Evolutionary conservation across 805 yeast species (phyloP).

Genomic region (Tetrapisispora phaffii): DNA sequence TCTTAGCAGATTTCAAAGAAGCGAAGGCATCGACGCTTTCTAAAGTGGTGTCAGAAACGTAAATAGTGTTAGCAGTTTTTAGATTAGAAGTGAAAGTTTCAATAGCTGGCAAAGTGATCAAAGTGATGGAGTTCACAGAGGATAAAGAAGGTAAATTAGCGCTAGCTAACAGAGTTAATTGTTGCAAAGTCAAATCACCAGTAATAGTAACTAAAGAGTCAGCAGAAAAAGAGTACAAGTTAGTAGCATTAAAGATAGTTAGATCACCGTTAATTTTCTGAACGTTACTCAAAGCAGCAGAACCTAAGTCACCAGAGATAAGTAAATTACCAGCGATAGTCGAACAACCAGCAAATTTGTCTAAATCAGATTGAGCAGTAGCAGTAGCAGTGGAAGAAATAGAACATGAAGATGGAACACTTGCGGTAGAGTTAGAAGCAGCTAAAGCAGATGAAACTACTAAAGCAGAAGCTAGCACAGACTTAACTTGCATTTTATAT

Average conservation of each 20-base stretch:
- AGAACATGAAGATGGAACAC: slow-evolving; percentile 55
- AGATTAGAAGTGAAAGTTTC: slow-evolving; percentile 59
- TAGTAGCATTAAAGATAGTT: slow-evolving; percentile 52
- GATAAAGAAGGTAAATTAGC: slow-evolving; percentile 70
- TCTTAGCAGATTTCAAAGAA: slow-evolving; percentile 36
- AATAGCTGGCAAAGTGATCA: slow-evolving; percentile 83
- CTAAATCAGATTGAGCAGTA: slow-evolving; percentile 72
- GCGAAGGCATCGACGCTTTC: slow-evolving; percentile 56
- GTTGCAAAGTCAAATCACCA: slow-evolving; percentile 52
- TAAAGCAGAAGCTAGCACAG: slow-evolving; percentile 40
- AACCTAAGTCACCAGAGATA: slow-evolving; percentile 54
- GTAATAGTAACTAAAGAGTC: slow-evolving; percentile 67
- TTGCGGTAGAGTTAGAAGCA: slow-evolving; percentile 14
- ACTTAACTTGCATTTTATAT: slow-evolving; percentile 48
- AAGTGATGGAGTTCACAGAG: slow-evolving; percentile 71
- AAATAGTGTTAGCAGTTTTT: slow-evolving; percentile 59
- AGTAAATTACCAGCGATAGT: slow-evolving; percentile 72
- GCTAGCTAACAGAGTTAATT: slow-evolving; percentile 55
- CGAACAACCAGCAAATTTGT: slow-evolving; percentile 59
- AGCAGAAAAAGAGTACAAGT: slow-evolving; percentile 59
- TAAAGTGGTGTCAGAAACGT: slow-evolving; percentile 66
- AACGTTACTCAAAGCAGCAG: slow-evolving; percentile 65
- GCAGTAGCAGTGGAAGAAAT: slow-evolving; percentile 56
- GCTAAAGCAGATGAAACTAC: slow-evolving; percentile 40
- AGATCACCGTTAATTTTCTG: slow-evolving; percentile 71